Evolutionary conservation across 345 rosid genomes (phyloP), one percentile per base, ranked within the genome.

Genomic region (Melastoma malabathricum): DNA sequence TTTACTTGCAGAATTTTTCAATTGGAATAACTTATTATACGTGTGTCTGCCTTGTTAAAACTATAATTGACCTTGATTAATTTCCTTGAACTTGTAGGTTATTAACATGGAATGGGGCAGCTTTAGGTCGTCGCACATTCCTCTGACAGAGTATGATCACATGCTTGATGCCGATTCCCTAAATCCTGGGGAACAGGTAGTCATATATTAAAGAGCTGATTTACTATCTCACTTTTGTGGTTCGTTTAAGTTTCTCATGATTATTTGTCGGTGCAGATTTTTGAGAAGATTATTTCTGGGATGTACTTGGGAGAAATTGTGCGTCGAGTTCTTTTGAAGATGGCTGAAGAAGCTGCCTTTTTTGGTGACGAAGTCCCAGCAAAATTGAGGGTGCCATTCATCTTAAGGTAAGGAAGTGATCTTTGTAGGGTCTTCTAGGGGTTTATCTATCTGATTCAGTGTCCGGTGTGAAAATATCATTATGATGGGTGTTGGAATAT

Each of bases 31-130:
- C 38, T 29, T 29, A 29, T 34, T 34, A 8, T 34, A 5, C 41
- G 12, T 34, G 41, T 34, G 41, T 8, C 41, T 8, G 12, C 41
- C 12, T 34, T 34, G 2, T 34, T 7, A 34, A 8, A 34, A 7
- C 12, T 34, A 34, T 22, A 4, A 1, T 22, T 22, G 25, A 22
- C 25, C 25, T 22, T 4, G 4, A 22, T 22, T 34, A 34, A 17
- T 22, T 29, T 34, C 22, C 19, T 10, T 44, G 49, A 25, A 18
- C 43, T 41, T 20, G 38, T 57, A 82, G 94, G 94, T 85, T 50
- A 82, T 84, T 66, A 85, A 85, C 64, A 82, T 71, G 79, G 95
- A 85, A 54, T 85, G 95, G 84, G 89, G 95, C 57, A 79, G 63
- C 63, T 85, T 85, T 67, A 52, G 71, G 48, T 82, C 85, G 47